Evolutionary conservation across 371 early-diverging fungal species (phyloP), one percentile per base, ranked within the genome.

Genomic region (Mucor saturninus): DNA sequence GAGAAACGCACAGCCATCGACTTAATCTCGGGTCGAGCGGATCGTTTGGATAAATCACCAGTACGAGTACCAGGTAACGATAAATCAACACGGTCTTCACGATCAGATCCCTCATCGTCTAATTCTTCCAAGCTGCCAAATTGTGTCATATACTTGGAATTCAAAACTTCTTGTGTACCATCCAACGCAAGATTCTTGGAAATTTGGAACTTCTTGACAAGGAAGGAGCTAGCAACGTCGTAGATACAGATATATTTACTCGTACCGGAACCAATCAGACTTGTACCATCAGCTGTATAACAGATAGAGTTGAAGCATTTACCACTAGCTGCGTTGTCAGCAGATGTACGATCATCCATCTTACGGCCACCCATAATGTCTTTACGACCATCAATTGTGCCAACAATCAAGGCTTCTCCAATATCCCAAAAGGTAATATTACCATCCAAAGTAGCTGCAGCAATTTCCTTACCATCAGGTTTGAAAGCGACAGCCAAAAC

Each of bases 181-280:
- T 99, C 98, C 57, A 95, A 82, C 0, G 96, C 92, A 61, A 91
- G 80, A 80, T 98, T 98, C 66, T 89, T 83, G 5, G 97, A 92
- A 31, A 96, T 88, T 65, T 91, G 90, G 83, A 95, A 98, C 73
- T 92, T 91, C 66, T 91, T 91, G 67, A 99, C 77, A 38, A 99
- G 82, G 9, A 91, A 83, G 8, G 77, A 73, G 31, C 87, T 84
- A 38, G 78, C 77, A 9, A 93, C 83, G 72, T 98, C 95, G 73
- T 98, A 99, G 55, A 99, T 86, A 76, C 98, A 98, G 9, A 99
- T 92, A 73, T 89, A 95, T 73, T 94, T 95, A 73, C 92, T 91
- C 71, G 91, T 93, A 35, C 99, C 98, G 28, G 98, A 97, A 48
- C 93, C 97, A 65, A 99, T 80, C 29, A 99, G 76, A 37, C 89